Percentiles rank a stretch among this genome's conserved stretches.
Conservation (phyloP, 2,329 filamentous ascomycete genomes). For the Fusarium verrucosum region DNA sequence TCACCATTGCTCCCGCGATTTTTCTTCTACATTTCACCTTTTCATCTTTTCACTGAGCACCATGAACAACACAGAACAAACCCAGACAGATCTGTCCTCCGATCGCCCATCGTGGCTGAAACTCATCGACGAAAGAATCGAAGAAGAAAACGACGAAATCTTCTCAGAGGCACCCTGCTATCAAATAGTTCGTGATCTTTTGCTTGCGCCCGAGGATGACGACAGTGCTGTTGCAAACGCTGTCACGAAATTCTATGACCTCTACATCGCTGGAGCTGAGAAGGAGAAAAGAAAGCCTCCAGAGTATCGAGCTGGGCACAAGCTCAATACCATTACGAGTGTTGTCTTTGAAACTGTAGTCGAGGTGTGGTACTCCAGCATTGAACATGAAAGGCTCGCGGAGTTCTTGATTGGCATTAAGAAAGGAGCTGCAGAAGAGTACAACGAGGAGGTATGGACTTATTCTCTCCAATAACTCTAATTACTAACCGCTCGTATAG, state of each 20-base stretch:
- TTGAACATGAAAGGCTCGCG: constrained; percentile 5
- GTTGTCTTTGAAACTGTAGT: not conserved
- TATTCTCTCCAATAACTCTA: fast-evolving
- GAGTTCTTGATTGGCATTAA: constrained; percentile 3
- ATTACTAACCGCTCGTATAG: not conserved
- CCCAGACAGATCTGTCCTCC: not conserved
- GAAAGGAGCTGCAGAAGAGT: not conserved
- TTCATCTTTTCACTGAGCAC: not conserved
- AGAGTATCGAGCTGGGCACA: not conserved
- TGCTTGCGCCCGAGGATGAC: not conserved
- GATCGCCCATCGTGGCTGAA: not conserved
- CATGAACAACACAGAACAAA: not conserved
- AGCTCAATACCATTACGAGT: not conserved
- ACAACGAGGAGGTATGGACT: not conserved
- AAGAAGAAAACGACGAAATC: not conserved
- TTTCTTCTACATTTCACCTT: no score
- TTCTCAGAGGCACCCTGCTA: not conserved
- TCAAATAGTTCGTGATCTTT: not conserved
- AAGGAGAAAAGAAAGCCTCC: not conserved
- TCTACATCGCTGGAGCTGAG: not conserved
- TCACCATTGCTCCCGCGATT: no score
- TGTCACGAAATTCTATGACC: not conserved
- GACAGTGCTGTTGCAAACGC: not conserved
- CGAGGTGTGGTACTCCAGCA: not conserved
- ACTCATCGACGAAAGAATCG: not conserved